phyloP scores from a whole-genome alignment of 306 rosid species.

The Sicyos baderoa region DNA sequence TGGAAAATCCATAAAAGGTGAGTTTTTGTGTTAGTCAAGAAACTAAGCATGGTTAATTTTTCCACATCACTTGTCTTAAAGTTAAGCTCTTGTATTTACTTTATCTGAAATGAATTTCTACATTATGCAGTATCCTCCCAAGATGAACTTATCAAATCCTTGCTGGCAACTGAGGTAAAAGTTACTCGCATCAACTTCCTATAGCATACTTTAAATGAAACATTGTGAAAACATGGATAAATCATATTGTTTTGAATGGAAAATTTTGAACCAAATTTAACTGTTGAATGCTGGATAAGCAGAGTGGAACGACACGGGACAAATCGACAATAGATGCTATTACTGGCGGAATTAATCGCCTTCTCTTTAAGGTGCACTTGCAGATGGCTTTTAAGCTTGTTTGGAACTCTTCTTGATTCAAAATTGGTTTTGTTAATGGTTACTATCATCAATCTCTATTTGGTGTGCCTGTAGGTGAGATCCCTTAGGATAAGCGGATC shows the following conservation, averaged over 20 bases:
- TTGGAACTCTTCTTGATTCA: background rate
- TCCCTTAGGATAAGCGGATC: slow-evolving; percentile 83
- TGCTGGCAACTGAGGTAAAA: slow-evolving; percentile 78
- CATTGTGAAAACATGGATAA: slow-evolving; percentile 7
- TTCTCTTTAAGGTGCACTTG: slow-evolving; percentile 68
- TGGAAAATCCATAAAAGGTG: slow-evolving; percentile 73
- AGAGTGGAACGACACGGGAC: slow-evolving; percentile 79
- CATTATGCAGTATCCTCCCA: slow-evolving; percentile 63
- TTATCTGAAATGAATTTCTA: slow-evolving; percentile 18
- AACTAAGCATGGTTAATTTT: background rate
- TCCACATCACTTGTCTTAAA: background rate
- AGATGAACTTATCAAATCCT: slow-evolving; percentile 59
- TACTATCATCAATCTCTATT: background rate
- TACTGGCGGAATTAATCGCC: slow-evolving; percentile 54
- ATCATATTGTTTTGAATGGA: background rate
- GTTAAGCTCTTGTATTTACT: background rate
- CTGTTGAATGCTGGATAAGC: slow-evolving; percentile 30
- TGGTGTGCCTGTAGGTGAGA: slow-evolving; percentile 50
- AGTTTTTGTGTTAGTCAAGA: background rate
- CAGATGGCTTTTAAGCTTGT: background rate
- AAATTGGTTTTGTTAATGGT: background rate
- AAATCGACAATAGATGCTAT: slow-evolving; percentile 44
- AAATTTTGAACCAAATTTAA: background rate
- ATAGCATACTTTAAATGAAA: background rate
- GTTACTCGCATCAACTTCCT: background rate